Base-by-base conservation (phyloP, 306 rosid genomes). In the Neltuma alba region DNA sequence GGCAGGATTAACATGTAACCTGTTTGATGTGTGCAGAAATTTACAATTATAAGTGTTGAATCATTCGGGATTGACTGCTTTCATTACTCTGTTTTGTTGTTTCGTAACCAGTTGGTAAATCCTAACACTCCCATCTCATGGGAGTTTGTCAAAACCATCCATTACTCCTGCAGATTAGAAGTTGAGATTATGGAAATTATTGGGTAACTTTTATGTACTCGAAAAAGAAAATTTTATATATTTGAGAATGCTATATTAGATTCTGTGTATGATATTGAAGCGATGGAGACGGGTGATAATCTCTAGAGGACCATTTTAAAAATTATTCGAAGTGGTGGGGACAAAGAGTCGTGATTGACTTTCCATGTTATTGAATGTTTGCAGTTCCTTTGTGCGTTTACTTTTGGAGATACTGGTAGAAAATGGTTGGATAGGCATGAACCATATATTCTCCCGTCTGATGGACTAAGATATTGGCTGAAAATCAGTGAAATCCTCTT, bases 281-380 rank as follows among this genome's bases (percentile, higher is more conserved):
- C 23, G 65, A 72, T 64, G 34, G 70, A 34, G 64, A 58, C 34
- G 7, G 76, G 18, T 55, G 40, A 37, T 34, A 18, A 25, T 38
- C 20, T 10, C 33, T 57, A 28, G 36, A n/a, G 73, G 36, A 70
- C 25, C 20, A 9, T 71, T 71, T 34, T 18, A 36, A 71, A 61
- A 28, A 71, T 30, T 50, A 71, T 82, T 72, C 76, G 21, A 16
- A 63, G 63, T 77, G 63, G 67, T 82, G 55, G 70, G 78, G 57
- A n/a, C 42, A 36, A 40, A 48, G 77, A 57, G 61, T 41, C 30
- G 76, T 47, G 28, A 60, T 11, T 62, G 45, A 45, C 8, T 44
- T 42, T 60, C 21, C 33, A 11, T 38, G 0, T 38, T 13, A 54
- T 42, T 21, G 16, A 27, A 71, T 44, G 10, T 72, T 67, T 36